A percentile compares a stretch with the other conserved stretches of the same genome.
Conservation (phyloP, 2,329 filamentous ascomycete species). For the Talaromyces sp. region DNA sequence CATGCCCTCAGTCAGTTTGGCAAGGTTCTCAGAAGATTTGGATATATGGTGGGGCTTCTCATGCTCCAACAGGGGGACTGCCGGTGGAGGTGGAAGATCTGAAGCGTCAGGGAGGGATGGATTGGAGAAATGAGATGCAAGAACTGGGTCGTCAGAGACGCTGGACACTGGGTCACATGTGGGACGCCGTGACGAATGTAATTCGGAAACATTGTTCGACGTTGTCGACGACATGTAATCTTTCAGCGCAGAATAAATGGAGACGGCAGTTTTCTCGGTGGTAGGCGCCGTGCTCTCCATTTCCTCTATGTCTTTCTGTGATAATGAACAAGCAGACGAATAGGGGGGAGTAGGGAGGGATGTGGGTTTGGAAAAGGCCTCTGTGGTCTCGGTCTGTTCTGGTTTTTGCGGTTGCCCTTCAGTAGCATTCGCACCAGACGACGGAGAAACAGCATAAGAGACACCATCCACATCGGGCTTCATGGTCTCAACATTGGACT, state of each 20-base stretch:
- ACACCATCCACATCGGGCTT: slow-evolving; percentile 26
- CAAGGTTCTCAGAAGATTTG: slow-evolving; percentile 44
- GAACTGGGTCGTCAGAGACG: slow-evolving; percentile 62
- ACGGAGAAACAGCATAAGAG: slow-evolving; percentile 30
- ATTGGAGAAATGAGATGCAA: slow-evolving; percentile 67
- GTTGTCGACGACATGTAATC: slow-evolving; percentile 42
- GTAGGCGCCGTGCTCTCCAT: slow-evolving; percentile 36
- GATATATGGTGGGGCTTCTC: slow-evolving; percentile 39
- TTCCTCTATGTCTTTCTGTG: slow-evolving; percentile 44
- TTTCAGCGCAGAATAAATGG: slow-evolving; percentile 45
- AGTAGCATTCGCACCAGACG: slow-evolving; percentile 43
- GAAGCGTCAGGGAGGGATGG: slow-evolving; percentile 56
- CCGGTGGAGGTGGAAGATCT: slow-evolving; percentile 44
- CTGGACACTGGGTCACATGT: slow-evolving; percentile 59
- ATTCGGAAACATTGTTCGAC: slow-evolving; percentile 33
- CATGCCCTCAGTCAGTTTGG: slow-evolving; percentile 78
- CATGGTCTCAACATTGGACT: slow-evolving; percentile 26
- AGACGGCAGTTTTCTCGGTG: slow-evolving; percentile 37
- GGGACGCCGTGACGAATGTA: slow-evolving; percentile 40
- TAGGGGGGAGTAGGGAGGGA: slow-evolving; percentile 45
- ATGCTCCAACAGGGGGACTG: slow-evolving; percentile 51
- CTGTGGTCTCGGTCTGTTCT: slow-evolving; percentile 28
- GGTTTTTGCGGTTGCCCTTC: slow-evolving; percentile 37
- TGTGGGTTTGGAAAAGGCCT: slow-evolving; percentile 30
- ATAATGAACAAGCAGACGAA: slow-evolving; percentile 42